A percentile compares a stretch with the other conserved stretches of the same genome.
These are phyloP conservation scores for Arabidopsis arenosa DNA, from an alignment of 345 rosid genomes.

Conservation along the genomic window DNA sequence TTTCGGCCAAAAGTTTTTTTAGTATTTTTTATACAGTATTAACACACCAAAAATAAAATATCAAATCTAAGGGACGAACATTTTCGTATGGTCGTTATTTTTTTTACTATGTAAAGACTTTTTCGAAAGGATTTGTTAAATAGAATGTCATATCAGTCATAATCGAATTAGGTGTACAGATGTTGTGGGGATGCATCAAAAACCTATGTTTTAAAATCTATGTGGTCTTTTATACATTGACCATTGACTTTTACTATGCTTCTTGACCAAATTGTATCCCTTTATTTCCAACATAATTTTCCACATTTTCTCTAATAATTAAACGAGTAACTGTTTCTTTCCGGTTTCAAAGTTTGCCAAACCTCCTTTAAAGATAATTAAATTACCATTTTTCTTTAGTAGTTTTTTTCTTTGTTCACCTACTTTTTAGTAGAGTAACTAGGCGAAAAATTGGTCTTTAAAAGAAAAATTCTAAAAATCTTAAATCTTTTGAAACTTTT, in stretches of 20 bases:
- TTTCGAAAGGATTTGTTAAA: background rate
- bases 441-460: no score
- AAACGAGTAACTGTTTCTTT: background rate
- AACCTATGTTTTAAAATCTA: background rate
- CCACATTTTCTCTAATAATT: background rate
- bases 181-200: slow-evolving; percentile 20
- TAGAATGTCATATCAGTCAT: slow-evolving; percentile 16
- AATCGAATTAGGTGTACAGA: slow-evolving; percentile 6
- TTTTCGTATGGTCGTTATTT: slow-evolving; percentile 20
- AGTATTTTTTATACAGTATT: no score
- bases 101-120: background rate
- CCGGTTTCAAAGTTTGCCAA: background rate
- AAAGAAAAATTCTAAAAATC: no score
- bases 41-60: no score
- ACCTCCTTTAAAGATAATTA: background rate
- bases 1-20: no score
- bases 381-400: no score
- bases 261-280: background rate
- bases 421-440: no score
- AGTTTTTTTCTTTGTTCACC: no score
- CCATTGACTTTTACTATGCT: slow-evolving; percentile 34
- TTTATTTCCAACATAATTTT: background rate
- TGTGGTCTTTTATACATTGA: slow-evolving; percentile 12
- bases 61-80: background rate
- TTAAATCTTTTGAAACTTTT: no score